Evolutionary conservation across 2,329 filamentous ascomycete species (phyloP), one percentile per base, ranked within the genome.

Genomic region (Mariannaea elegans): DNA sequence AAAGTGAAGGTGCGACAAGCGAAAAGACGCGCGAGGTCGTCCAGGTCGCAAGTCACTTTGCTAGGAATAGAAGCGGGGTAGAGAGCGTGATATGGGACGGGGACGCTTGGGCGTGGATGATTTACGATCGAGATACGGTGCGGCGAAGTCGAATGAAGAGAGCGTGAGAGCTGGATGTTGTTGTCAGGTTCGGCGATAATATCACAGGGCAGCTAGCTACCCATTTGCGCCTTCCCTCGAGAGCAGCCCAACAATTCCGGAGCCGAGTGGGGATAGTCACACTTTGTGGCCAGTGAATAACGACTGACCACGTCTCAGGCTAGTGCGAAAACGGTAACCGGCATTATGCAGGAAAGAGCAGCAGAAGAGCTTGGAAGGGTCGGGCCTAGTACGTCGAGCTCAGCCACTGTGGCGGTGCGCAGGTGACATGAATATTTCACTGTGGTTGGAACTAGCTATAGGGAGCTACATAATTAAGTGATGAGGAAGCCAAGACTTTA

Each of bases 11-110:
- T 66, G 65, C 55, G 63, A 71, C 69, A 68, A 56, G 62, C 68
- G 64, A 68, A 68, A 71, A 70, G 64, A 67, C 68, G 68, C 65
- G 67, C 66, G 62, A 61, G 49, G 64, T 66, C 51, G 65, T 69
- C 62, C 52, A 55, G 36, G 55, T 61, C 56, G 56, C 54, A 58
- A 61, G 50, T 56, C 60, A 56, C 62, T 63, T 32, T 41, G 56
- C 53, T 5, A 9, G 14, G 12, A 14, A 38, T 36, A 48, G 19
- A 24, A 58, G 48, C 18, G 41, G 9, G 48, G 32, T 38, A 29
- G 29, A 21, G 27, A 13, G 23, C n/a, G 21, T 27, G 27, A 24
- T 39, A 19, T 24, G n/a, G n/a, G n/a, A n/a, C 9, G 38, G 16
- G 9, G 21, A 53, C 7, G 38, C 32, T 48, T 49, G 41, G 29